Base-by-base conservation (phyloP, 331 rosid genomes). In the Phaseolus coccineus region DNA sequence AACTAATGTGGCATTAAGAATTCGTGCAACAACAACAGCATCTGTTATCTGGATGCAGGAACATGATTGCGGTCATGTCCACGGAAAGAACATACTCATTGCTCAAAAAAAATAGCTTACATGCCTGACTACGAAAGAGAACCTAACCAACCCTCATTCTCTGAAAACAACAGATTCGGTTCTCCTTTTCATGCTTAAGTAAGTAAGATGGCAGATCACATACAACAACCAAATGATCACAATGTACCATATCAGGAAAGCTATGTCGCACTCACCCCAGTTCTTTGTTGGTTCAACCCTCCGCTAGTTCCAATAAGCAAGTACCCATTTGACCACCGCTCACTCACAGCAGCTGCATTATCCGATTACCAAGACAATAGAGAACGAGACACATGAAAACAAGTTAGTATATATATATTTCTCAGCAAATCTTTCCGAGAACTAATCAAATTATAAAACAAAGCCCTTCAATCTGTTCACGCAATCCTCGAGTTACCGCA, bases 261-360 rank as follows among this genome's bases (percentile, higher is more conserved):
- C 24, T 6, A 59, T 37, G 73, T 50, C 47, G 57, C 11, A 83
- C 98, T 90, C 84, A 96, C 99, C 83, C 99, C 98, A 37, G 97
- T 96, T 87, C 99, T 85, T 84, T 96, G 99, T 71, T 96, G 99
- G 81, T 96, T 93, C 81, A 96, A 79, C 55, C 99, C 99, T 79
- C 99, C 99, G 76, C 98, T 96, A 27, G 97, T 89, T 46, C 97
- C 99, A 75, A 96, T 89, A 83, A 96, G 97, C 86, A 93, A 84
- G 85, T 96, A 96, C 25, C 98, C 99, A 82, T 90, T 93, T 3
- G 99, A 93, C 39, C 76, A 64, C 59, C 77, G 86, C 84, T 96
- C 91, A 14, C 63, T 80, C 69, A 84, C 88, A 71, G 90, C 88
- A 59, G 91, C 98, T 96, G 76, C 44, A 86, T 88, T 55, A 69